These are phyloP conservation scores for Plasmodium falciparum DNA, from an alignment of 169 alveolate genomes.

Conservation along the genomic window DNA sequence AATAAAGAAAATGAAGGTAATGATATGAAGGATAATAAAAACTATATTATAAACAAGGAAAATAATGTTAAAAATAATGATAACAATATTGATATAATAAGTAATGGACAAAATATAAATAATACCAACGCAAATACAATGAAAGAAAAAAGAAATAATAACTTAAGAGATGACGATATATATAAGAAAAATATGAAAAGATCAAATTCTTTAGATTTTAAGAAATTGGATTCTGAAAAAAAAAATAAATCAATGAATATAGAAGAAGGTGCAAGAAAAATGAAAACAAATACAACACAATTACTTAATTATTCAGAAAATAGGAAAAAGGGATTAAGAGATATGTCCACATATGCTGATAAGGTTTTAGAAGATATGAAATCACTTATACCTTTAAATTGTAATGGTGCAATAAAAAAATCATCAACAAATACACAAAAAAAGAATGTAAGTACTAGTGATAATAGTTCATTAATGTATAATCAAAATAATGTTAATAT, in stretches of 20 bases:
- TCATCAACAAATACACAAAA: neutral
- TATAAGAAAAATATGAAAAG: constrained; percentile 21
- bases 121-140: neutral
- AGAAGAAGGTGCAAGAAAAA: neutral
- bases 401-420: constrained; percentile 2
- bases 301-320: constrained; percentile 59
- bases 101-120: neutral
- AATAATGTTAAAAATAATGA: neutral
- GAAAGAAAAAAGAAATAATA: neutral
- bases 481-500: neutral
- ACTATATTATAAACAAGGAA: neutral
- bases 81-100: neutral
- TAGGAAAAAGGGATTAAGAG: constrained; percentile 71
- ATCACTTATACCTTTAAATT: constrained; percentile 61
- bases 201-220: constrained; percentile 48
- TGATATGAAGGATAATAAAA: neutral
- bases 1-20: neutral
- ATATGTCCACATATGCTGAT: constrained; percentile 74
- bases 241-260: neutral
- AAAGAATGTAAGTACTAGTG: neutral
- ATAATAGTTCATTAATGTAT: neutral
- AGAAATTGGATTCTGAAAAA: constrained; percentile 9
- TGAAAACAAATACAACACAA: constrained; percentile 22
- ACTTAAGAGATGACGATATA: neutral
- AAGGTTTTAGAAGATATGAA: constrained; percentile 72